Conservation (phyloP, 257 asterid genomes). For the Forsythia viridissima region DNA sequence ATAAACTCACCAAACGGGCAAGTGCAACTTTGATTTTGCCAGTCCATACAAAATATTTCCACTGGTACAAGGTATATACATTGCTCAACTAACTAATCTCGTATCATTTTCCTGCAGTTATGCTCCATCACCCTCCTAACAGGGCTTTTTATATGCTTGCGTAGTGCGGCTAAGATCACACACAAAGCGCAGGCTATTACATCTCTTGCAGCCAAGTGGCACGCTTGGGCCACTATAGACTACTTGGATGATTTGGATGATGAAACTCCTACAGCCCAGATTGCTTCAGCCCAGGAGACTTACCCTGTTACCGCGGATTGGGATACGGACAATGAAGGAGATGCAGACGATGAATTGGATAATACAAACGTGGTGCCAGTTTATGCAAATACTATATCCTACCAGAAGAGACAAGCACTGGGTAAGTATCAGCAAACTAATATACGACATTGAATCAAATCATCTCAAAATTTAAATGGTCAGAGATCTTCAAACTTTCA, state of each 20-base stretch:
- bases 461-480: neutral
- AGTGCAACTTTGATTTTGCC: neutral
- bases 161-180: conserved; percentile 92
- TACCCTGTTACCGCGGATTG: conserved; percentile 30
- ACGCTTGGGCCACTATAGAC: conserved; percentile 74
- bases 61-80: neutral
- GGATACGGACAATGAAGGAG: conserved; percentile 74
- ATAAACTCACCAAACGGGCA: no score
- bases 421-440: conserved; percentile 38
- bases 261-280: conserved; percentile 45
- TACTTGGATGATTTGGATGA: conserved; percentile 47
- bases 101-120: conserved; percentile 47
- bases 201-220: conserved; percentile 90
- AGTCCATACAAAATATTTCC: neutral
- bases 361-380: conserved; percentile 64
- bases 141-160: conserved; percentile 79
- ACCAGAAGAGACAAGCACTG: conserved; percentile 91
- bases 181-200: conserved; percentile 81
- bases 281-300: conserved; percentile 24
- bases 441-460: neutral
- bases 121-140: conserved; percentile 79
- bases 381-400: conserved; percentile 53
- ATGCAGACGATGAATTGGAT: conserved; percentile 78
- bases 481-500: neutral
- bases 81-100: neutral